Evolutionary conservation across 768 basidiomycete genomes (phyloP), one percentile per base, ranked within the genome.

Genomic region (Tylopilus sp.): DNA sequence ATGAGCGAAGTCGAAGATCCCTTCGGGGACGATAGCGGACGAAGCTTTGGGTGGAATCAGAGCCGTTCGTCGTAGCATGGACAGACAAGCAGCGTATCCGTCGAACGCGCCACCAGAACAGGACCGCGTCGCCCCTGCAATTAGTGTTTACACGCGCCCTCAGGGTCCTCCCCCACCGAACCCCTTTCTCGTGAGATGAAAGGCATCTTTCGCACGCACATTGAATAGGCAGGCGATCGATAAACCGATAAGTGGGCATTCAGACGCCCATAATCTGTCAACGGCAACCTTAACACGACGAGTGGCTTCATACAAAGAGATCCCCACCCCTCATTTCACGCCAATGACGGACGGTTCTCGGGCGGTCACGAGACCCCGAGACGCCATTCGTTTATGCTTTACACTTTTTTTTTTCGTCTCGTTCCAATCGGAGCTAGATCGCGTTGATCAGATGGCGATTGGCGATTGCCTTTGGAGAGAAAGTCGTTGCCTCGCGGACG

Each of bases 401-500:
- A n/a, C n/a, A n/a, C n/a, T n/a, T 11, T 36, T 30, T 36, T 34
- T 9, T 4, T 6, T 30, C 22, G 26, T 34, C 19, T 36, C 16
- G 8, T 36, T 17, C 46, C 36, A 48, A 54, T 51, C 41, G 60
- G 60, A 57, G 52, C 31, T 61, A 61, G 60, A 61, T 61, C 50
- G 50, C 6, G 17, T 25, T 47, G 47, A 54, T 62, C 52, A 46
- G 56, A 59, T 63, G 43, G 34, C 61, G 60, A 63, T 61, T 56
- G 43, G 38, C 50, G 22, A 53, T 57, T 44, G 24, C 14, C 41
- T 30, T 61, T 50, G 10, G 17, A 17, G 8, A 36, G 19, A 56
- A 17, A 9, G 5, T 4, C 6, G n/a, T 37, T 36, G 19, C 17
- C 48, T 57, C 17, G 40, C 22, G 44, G 48, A 45, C 47, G 45